These are phyloP conservation scores for Gossypium ekmanianum DNA, from an alignment of 345 rosid genomes.

Conservation along the genomic window DNA sequence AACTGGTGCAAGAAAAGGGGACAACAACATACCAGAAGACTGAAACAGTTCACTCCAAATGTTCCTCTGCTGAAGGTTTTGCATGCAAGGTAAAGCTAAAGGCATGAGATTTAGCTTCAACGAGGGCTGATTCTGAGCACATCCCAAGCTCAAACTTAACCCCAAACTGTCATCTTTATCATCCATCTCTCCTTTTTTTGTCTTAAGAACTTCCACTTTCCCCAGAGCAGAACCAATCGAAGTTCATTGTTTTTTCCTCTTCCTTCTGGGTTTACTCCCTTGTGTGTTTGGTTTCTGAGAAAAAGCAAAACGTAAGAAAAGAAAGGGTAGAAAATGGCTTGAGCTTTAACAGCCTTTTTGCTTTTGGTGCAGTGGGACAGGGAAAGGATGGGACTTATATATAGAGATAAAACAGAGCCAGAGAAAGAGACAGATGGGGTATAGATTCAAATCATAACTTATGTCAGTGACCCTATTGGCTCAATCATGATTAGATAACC, in stretches of 20 bases:
- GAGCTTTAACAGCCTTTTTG: constrained; percentile 28
- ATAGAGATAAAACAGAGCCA: neutral
- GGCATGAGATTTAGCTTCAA: constrained; percentile 42
- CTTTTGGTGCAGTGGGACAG: constrained; percentile 39
- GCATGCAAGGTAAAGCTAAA: constrained; percentile 33
- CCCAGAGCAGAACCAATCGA: neutral
- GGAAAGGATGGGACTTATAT: constrained; percentile 44
- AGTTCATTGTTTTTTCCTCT: neutral
- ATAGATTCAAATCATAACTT: neutral
- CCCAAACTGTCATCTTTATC: constrained; percentile 56
- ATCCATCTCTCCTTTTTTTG: constrained; percentile 30
- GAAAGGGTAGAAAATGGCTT: constrained; percentile 22
- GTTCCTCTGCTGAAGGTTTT: constrained; percentile 29
- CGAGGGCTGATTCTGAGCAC: constrained; percentile 30
- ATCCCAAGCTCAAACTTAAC: constrained; percentile 53
- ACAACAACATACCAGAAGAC: constrained; percentile 40
- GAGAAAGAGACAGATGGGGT: neutral
- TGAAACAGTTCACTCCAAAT: constrained; percentile 51
- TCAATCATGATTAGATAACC: neutral
- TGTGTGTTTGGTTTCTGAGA: neutral
- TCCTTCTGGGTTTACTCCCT: neutral
- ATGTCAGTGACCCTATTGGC: neutral
- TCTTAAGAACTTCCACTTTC: neutral
- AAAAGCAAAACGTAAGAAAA: constrained; percentile 25
- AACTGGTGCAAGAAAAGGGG: neutral